These are phyloP conservation scores for Bipolaris zeicola DNA, from an alignment of 2,329 filamentous ascomycete species.

Conservation along the genomic window DNA sequence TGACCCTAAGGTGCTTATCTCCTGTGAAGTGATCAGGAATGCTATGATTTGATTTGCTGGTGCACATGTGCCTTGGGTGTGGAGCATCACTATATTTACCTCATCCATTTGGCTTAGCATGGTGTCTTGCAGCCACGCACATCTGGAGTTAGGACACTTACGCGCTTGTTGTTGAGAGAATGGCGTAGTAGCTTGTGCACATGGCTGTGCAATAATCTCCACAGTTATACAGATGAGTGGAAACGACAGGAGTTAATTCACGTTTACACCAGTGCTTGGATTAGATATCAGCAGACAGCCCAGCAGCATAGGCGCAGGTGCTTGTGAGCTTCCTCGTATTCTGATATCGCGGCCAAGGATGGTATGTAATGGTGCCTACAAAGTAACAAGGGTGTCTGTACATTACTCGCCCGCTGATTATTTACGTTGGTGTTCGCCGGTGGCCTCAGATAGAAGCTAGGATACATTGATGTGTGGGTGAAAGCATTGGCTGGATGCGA, in stretches of 20 bases:
- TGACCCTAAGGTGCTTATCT: background rate
- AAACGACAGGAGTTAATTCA: background rate
- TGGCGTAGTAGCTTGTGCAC: background rate
- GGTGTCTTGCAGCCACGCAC: background rate
- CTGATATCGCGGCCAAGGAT: background rate
- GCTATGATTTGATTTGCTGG: background rate
- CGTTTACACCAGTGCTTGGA: background rate
- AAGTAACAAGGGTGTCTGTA: too few relatives aligned
- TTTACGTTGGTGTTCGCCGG: too few relatives aligned
- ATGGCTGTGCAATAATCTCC: background rate
- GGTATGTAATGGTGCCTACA: background rate
- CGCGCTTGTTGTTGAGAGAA: too few relatives aligned
- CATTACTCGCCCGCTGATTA: too few relatives aligned
- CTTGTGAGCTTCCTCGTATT: background rate
- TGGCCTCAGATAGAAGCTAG: background rate
- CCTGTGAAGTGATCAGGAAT: background rate
- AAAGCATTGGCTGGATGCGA: background rate
- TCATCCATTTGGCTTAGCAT: too few relatives aligned
- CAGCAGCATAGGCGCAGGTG: background rate
- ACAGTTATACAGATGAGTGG: too few relatives aligned
- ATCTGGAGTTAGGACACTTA: background rate
- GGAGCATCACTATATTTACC: background rate
- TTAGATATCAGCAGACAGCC: background rate
- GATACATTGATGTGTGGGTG: background rate
- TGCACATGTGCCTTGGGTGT: background rate